Conservation (phyloP, 2,329 filamentous ascomycete genomes). For the Sarocladium kiliense region DNA sequence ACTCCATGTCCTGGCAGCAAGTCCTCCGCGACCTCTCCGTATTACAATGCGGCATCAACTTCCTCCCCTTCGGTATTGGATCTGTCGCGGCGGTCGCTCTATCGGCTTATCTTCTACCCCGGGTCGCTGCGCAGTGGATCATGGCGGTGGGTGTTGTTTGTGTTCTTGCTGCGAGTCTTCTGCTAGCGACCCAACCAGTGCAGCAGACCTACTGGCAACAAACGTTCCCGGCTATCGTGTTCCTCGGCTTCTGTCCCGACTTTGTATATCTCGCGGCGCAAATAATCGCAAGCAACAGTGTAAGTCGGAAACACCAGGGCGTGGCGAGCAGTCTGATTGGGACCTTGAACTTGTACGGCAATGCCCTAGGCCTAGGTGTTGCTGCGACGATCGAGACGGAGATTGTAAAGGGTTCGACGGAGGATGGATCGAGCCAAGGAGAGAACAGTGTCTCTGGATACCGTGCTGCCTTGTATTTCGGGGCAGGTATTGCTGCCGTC, state of each 20-base stretch:
- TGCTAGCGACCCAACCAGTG: conserved; percentile 35
- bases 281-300: conserved; percentile 48
- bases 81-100: conserved; percentile 31
- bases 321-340: conserved; percentile 45
- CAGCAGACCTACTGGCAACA: conserved; percentile 36
- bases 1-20: conserved; percentile 39
- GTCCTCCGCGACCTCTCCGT: conserved; percentile 34
- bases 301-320: conserved; percentile 42
- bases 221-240: conserved; percentile 31
- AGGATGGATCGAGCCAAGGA: background rate
- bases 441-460: conserved; percentile 24
- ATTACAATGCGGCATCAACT: conserved; percentile 30
- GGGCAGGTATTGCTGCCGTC: conserved; percentile 26
- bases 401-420: conserved; percentile 7
- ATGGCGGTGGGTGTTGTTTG: conserved; percentile 34
- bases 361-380: conserved; percentile 25
- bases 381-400: conserved; percentile 29
- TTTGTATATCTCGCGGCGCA: conserved; percentile 45
- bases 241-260: conserved; percentile 37
- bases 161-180: conserved; percentile 16
- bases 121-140: conserved; percentile 41
- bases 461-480: conserved; percentile 36
- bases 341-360: conserved; percentile 26
- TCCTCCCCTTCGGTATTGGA: conserved; percentile 35
- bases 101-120: conserved; percentile 40